phyloP scores from a whole-genome alignment of 2,329 filamentous ascomycete genomes.

The Talaromyces piceae region DNA sequence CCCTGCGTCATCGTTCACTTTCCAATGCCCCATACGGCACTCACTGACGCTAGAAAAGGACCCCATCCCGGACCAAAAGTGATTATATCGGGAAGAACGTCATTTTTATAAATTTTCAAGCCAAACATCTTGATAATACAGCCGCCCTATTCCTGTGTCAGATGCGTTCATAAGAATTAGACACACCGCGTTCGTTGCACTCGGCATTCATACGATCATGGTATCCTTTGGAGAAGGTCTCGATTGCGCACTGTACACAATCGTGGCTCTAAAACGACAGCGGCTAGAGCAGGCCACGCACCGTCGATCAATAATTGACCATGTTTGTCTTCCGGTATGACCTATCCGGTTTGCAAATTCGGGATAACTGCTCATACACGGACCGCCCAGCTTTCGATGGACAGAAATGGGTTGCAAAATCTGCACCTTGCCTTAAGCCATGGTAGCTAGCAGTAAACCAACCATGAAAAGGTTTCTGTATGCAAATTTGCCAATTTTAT shows the following conservation, averaged over 20 bases:
- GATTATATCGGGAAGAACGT: conserved; percentile 55
- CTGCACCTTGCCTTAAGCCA: conserved; percentile 53
- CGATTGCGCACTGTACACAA: conserved; percentile 54
- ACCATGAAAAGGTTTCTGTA: conserved; percentile 60
- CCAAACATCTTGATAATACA: conserved; percentile 53
- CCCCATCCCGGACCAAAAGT: conserved; percentile 54
- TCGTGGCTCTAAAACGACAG: conserved; percentile 57
- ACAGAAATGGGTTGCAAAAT: conserved; percentile 43
- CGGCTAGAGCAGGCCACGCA: conserved; percentile 55
- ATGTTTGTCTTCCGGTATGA: conserved; percentile 59
- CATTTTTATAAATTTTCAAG: conserved; percentile 45
- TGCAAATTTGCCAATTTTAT: conserved; percentile 58
- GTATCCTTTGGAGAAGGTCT: conserved; percentile 52
- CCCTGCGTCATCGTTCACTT: conserved; percentile 44
- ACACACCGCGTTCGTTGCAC: conserved; percentile 49
- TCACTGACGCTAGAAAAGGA: conserved; percentile 45
- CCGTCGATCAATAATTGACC: conserved; percentile 52
- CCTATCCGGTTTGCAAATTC: conserved; percentile 44
- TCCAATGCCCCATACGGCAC: conserved; percentile 47
- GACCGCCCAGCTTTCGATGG: conserved; percentile 43
- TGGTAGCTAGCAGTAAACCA: conserved; percentile 54
- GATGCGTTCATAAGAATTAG: conserved; percentile 56
- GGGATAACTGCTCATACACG: background rate
- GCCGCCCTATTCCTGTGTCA: conserved; percentile 52
- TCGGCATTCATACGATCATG: conserved; percentile 48